These are phyloP conservation scores for Penicillium flavigenum DNA, from an alignment of 495 filamentous ascomycete species.

Conservation along the genomic window DNA sequence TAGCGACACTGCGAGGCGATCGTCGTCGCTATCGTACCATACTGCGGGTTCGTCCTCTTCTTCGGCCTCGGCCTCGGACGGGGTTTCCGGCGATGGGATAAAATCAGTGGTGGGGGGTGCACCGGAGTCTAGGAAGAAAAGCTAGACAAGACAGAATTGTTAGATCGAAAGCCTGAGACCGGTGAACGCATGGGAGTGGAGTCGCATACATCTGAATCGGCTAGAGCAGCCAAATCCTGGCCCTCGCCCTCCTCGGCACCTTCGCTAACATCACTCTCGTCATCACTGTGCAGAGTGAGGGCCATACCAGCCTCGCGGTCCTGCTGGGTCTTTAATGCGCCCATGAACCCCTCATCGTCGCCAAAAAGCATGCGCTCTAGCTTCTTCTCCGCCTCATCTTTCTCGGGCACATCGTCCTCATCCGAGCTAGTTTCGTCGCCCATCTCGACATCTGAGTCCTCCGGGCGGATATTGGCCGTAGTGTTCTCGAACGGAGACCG, in stretches of 20 bases:
- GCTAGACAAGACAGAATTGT: constrained; percentile 36
- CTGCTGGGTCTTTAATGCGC: constrained; percentile 57
- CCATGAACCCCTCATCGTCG: constrained; percentile 74
- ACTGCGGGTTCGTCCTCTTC: constrained; percentile 51
- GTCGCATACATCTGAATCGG: constrained; percentile 33
- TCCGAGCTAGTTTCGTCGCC: constrained; percentile 33
- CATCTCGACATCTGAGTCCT: constrained; percentile 35
- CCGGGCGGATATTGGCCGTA: constrained; percentile 15
- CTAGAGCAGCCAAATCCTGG: constrained; percentile 58
- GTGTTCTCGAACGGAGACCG: constrained; percentile 29
- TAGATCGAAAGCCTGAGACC: constrained; percentile 3
- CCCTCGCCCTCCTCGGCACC: constrained; percentile 30
- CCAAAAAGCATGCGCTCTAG: constrained; percentile 86
- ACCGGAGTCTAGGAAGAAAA: constrained; percentile 71
- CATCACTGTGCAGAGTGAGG: constrained; percentile 35
- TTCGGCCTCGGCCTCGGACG: constrained; percentile 37
- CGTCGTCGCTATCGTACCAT: constrained; percentile 97
- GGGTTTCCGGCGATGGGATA: constrained; percentile 31
- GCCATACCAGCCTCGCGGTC: constrained; percentile 34
- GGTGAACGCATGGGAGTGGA: background rate
- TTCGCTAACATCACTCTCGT: constrained; percentile 35
- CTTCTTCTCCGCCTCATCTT: constrained; percentile 78
- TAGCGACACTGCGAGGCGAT: constrained; percentile 78
- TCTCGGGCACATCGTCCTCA: constrained; percentile 54
- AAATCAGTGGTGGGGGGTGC: constrained; percentile 48